A percentile compares a stretch with the other conserved stretches of the same genome.
Conservation (phyloP, 2,329 filamentous ascomycete genomes). For the Colletotrichum scovillei region DNA sequence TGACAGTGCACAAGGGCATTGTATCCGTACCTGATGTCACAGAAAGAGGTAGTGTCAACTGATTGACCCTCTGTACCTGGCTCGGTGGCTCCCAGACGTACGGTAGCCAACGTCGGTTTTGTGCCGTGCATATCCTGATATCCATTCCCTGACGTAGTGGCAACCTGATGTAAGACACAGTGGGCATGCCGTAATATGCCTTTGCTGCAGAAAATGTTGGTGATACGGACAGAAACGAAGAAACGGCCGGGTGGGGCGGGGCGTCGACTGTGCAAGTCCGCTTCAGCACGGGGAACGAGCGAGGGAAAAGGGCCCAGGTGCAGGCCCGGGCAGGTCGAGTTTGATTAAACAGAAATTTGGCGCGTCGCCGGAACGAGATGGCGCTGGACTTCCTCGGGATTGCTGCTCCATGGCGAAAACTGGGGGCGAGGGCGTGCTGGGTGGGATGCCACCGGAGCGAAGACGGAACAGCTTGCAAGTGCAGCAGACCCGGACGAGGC, state of each 20-base stretch:
- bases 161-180: not conserved
- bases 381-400: conserved; percentile 26
- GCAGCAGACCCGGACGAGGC: conserved; percentile 15
- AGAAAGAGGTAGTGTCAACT: conserved; percentile 16
- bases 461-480: conserved; percentile 20
- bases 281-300: conserved; percentile 26
- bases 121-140: not conserved
- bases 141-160: too few relatives aligned
- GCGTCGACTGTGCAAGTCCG: conserved; percentile 15
- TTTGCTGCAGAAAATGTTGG: not conserved
- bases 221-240: not conserved
- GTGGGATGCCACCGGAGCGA: conserved; percentile 24
- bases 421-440: conserved; percentile 9
- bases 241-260: conserved; percentile 26
- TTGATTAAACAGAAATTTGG: conserved; percentile 33
- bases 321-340: conserved; percentile 22
- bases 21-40: not conserved
- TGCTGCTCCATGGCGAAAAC: conserved; percentile 22
- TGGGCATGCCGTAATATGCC: not conserved
- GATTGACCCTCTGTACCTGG: not conserved
- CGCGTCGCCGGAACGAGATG: conserved; percentile 27
- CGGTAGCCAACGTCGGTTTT: not conserved
- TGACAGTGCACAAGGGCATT: conserved; percentile 15
- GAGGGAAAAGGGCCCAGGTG: conserved; percentile 15
- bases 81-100: too few relatives aligned